Conservation (phyloP, 2,329 filamentous ascomycete species). For the Aureobasidium musti region DNA sequence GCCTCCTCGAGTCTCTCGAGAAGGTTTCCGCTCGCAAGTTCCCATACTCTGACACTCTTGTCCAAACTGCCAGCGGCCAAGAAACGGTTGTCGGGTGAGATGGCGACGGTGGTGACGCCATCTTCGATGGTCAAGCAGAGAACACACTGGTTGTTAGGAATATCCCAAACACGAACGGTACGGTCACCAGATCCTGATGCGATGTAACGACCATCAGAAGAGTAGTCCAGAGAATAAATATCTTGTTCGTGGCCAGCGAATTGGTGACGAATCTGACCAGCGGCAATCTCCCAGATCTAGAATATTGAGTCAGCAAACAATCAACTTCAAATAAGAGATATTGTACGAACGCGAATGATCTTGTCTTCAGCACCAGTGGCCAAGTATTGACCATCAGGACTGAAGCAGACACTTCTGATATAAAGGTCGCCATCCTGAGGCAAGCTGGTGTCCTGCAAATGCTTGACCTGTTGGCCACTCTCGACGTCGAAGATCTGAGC, state of each 20-base stretch:
- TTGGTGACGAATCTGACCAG: conserved; percentile 80
- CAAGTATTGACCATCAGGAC: conserved; percentile 88
- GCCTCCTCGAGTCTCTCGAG: conserved; percentile 77
- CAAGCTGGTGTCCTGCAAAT: conserved; percentile 83
- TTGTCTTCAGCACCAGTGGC: conserved; percentile 98
- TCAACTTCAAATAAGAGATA: conserved; percentile 1
- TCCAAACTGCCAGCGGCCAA: conserved; percentile 94
- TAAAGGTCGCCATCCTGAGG: conserved; percentile 91
- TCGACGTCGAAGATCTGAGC: conserved; percentile 98
- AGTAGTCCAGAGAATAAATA: conserved; percentile 95
- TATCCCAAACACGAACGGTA: conserved; percentile 95
- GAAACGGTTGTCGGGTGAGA: conserved; percentile 90
- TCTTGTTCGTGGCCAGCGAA: conserved; percentile 98
- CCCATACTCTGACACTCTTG: conserved; percentile 98
- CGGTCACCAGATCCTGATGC: conserved; percentile 94
- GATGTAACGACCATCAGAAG: conserved; percentile 88
- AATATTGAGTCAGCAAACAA: conserved; percentile 23
- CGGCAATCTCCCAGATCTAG: conserved; percentile 91
- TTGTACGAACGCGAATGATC: conserved; percentile 75
- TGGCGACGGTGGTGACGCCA: conserved; percentile 94
- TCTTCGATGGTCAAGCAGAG: conserved; percentile 91
- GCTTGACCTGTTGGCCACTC: conserved; percentile 82
- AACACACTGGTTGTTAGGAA: conserved; percentile 78
- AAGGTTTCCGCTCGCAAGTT: conserved; percentile 80
- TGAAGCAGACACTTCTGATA: conserved; percentile 98